Evolutionary conservation across 805 yeast species (phyloP).

Genomic region (Suhomyces sp.): DNA sequence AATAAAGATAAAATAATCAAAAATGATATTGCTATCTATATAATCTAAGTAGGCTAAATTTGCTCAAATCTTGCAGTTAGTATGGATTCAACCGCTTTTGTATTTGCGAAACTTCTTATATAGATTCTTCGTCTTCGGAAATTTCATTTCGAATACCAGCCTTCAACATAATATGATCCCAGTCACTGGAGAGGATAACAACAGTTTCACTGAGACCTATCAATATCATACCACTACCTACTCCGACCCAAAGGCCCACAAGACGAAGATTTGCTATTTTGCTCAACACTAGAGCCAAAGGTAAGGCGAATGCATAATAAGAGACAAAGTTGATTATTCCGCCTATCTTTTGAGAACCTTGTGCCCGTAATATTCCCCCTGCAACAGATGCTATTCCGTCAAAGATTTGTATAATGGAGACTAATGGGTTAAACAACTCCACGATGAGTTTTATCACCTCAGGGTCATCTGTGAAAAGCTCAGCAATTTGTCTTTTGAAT

Average conservation of each 20-base stretch:
- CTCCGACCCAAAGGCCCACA: conserved; percentile 72
- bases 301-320: conserved; percentile 70
- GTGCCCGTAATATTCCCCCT: conserved; percentile 72
- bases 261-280: conserved; percentile 43
- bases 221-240: conserved; percentile 60
- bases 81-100: no score
- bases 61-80: no score
- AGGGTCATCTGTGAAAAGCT: conserved; percentile 60
- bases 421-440: conserved; percentile 54
- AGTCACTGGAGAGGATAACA: conserved; percentile 49
- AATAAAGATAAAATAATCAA: no score
- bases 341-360: conserved; percentile 74
- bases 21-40: no score
- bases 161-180: conserved; percentile 46
- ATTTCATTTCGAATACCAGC: conserved; percentile 23
- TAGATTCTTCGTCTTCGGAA: conserved; percentile 6
- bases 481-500: conserved; percentile 51
- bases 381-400: conserved; percentile 74
- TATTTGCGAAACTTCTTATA: no score
- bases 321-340: conserved; percentile 67
- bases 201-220: conserved; percentile 51
- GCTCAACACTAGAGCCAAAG: conserved; percentile 61
- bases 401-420: conserved; percentile 62
- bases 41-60: no score
- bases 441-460: conserved; percentile 55